Base-by-base conservation (phyloP, 352 stramenopile genomes). In the Phytopythium aichiense region DNA sequence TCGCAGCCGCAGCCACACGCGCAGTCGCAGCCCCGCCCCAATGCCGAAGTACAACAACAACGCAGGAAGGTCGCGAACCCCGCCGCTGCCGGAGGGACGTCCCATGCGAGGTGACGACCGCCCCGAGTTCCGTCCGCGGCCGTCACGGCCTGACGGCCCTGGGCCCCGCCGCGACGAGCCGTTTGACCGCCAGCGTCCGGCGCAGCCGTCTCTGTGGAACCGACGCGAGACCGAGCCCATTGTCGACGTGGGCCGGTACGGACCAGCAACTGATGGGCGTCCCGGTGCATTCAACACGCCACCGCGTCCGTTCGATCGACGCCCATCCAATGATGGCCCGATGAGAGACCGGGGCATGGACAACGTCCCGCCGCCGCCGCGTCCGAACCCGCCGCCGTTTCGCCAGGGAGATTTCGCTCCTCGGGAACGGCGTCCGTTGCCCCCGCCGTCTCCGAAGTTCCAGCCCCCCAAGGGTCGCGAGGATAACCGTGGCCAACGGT, bases 91-190 rank as follows among this genome's bases (percentile, higher is more conserved):
- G 61, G 68, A 67, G n/a, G 71, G 68, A 38, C 65, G 66, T 11
- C 73, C 68, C 1, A 49, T 48, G 40, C 69, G 68, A 48, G 48
- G 66, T 28, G 66, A 77, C 33, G 50, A 57, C 23, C 68, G 61
- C 15, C 52, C 65, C 50, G 65, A 65, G 46, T 54, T 54, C 48
- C 48, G 48, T 38, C 68, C 45, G 1, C 45, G 45, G 16, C 60
- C 55, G 35, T 65, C 59, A 12, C 59, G 60, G 7, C 56, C 71
- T 31, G 72, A 80, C 49, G 78, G 25, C 0, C 48, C 76, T 2
- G 76, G 81, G 49, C 60, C 84, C 64, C 74, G 76, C 18, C 74
- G 71, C n/a, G 70, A 85, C 31, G 74, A 85, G 33, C 69, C 73
- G 40, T 65, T 81, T 52, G 66, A 79, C 13, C 68, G 69, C 4